These are phyloP conservation scores for Curvularia verruculosa DNA, from an alignment of 2,329 filamentous ascomycete species.

Conservation along the genomic window DNA sequence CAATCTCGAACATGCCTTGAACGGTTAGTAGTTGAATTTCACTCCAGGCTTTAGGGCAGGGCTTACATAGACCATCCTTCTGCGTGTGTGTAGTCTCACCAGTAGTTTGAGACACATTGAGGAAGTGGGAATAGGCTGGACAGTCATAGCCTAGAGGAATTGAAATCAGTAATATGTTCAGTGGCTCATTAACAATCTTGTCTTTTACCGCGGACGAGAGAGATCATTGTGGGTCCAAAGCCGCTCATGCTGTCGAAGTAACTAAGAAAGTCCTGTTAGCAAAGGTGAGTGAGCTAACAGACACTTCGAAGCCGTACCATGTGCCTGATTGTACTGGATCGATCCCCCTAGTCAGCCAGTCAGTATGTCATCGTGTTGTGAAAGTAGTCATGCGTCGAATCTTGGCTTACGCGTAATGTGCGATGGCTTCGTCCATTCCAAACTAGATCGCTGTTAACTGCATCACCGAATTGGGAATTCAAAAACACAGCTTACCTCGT, in stretches of 20 bases:
- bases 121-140: slow-evolving; percentile 1
- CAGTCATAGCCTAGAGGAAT: neutral
- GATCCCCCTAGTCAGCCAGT: neutral
- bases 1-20: slow-evolving; percentile 2
- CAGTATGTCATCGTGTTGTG: neutral
- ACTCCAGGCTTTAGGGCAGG: neutral
- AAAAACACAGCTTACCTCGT: neutral
- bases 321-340: slow-evolving; percentile 3
- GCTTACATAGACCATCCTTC: neutral
- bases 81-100: neutral
- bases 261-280: neutral
- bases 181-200: neutral
- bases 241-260: slow-evolving; percentile 1
- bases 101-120: neutral
- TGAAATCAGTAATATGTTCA: neutral
- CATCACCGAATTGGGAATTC: neutral
- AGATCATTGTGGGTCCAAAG: slow-evolving; percentile 1
- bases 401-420: neutral
- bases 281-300: neutral
- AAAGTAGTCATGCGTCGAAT: neutral
- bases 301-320: neutral
- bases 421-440: slow-evolving; percentile 3
- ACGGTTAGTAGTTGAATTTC: neutral
- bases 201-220: neutral
- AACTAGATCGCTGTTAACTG: neutral